Conservation (phyloP, 2,329 filamentous ascomycete species). For the Colletotrichum gigasporum region DNA sequence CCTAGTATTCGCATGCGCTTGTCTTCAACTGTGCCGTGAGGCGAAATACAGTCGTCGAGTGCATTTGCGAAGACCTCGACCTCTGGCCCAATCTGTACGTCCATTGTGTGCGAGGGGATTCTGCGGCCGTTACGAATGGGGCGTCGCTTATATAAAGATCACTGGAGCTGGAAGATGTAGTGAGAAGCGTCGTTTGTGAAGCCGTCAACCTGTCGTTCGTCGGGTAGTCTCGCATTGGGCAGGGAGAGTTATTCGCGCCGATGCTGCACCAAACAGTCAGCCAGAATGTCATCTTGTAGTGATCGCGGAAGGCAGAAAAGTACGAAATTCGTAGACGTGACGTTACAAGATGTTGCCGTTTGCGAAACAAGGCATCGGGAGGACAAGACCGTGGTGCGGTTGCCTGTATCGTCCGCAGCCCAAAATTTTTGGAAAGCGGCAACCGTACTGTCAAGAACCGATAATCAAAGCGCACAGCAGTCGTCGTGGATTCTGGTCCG, state of each 20-base stretch:
- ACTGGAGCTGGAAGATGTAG: not conserved
- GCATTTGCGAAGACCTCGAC: conserved; percentile 87
- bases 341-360: not conserved
- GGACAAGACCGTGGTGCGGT: too few species aligned
- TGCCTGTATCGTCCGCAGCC: not conserved
- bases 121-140: not conserved
- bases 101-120: conserved; percentile 5
- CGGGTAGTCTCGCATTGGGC: not conserved
- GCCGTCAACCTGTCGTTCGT: not conserved
- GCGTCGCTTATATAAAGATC: too few species aligned
- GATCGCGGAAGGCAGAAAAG: too few species aligned
- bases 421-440: not conserved
- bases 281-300: too few species aligned
- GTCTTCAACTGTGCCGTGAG: conserved; percentile 58
- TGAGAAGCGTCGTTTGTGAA: not conserved
- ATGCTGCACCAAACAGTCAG: too few species aligned
- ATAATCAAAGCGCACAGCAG: too few species aligned
- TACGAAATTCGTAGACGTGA: too few species aligned
- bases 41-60: conserved; percentile 77
- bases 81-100: conserved; percentile 67
- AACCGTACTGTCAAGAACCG: not conserved
- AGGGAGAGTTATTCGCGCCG: not conserved
- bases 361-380: not conserved
- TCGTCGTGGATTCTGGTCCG: too few species aligned
- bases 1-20: conserved; percentile 73